A percentile compares a stretch with the other conserved stretches of the same genome.
phyloP scores from a whole-genome alignment of 1,139 yeast genomes.

The Kurtzmaniella natalensis region DNA sequence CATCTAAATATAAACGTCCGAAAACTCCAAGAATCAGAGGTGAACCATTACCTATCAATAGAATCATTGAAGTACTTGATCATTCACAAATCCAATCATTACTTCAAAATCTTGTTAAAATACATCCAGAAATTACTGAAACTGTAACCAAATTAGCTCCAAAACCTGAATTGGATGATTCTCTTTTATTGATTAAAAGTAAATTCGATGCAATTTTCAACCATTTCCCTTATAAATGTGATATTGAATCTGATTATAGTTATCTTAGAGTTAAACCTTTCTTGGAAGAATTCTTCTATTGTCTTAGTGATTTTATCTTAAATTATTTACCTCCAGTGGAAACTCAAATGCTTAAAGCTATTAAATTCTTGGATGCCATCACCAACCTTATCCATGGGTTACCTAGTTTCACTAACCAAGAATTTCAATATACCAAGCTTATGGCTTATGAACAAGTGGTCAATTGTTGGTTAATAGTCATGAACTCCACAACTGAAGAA shows the following conservation, averaged over 20 bases:
- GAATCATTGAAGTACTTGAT: constrained; percentile 68
- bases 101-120: constrained; percentile 46
- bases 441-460: constrained; percentile 80
- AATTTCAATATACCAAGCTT: constrained; percentile 67
- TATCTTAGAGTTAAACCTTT: constrained; percentile 74
- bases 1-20: constrained; percentile 22
- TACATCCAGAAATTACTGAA: constrained; percentile 58
- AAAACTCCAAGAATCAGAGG: constrained; percentile 45
- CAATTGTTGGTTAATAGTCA: constrained; percentile 66
- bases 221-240: constrained; percentile 73
- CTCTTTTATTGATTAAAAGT: constrained; percentile 45
- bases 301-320: constrained; percentile 75
- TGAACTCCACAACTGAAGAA: constrained; percentile 33
- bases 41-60: constrained; percentile 50
- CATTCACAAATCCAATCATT: constrained; percentile 50
- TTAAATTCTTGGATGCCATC: constrained; percentile 65
- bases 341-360: constrained; percentile 48
- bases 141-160: constrained; percentile 57
- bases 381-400: constrained; percentile 60
- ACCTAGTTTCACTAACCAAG: constrained; percentile 68
- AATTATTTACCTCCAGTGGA: constrained; percentile 80
- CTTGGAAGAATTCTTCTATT: constrained; percentile 70
- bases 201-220: constrained; percentile 44
- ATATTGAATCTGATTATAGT: constrained; percentile 75
- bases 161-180: constrained; percentile 48